A percentile compares a stretch with the other conserved stretches of the same genome.
Conservation (phyloP, 1,139 yeast species). For the Nakaseomyces delphensis region DNA sequence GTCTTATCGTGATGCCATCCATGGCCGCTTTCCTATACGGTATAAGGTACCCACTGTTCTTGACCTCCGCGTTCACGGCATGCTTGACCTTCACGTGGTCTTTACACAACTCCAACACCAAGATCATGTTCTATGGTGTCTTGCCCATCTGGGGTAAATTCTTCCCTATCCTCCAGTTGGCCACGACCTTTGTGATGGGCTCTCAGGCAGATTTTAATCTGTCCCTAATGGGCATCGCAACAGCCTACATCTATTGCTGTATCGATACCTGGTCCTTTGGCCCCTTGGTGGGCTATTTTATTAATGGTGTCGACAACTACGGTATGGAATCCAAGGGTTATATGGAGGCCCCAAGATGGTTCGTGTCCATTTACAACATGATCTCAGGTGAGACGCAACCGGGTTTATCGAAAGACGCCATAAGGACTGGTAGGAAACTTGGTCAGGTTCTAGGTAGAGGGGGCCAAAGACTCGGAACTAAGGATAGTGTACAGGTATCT, state of each 20-base stretch:
- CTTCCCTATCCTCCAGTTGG: constrained; percentile 25
- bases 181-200: constrained; percentile 21
- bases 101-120: constrained; percentile 24
- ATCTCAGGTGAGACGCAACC: constrained; percentile 8
- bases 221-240: constrained; percentile 21
- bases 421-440: not conserved
- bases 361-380: constrained; percentile 10
- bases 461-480: constrained; percentile 8
- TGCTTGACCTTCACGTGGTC: constrained; percentile 29
- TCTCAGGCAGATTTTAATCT: constrained; percentile 17
- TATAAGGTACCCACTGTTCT: constrained; percentile 10
- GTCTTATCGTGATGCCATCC: constrained; percentile 14
- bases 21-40: constrained; percentile 16
- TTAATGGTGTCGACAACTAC: constrained; percentile 15
- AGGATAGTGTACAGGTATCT: not conserved
- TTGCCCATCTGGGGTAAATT: constrained; percentile 30
- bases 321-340: constrained; percentile 23
- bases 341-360: constrained; percentile 25
- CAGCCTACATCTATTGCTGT: constrained; percentile 28
- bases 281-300: constrained; percentile 28
- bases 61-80: constrained; percentile 22
- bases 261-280: constrained; percentile 30
- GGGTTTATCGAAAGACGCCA: constrained; percentile 2
- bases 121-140: constrained; percentile 27
- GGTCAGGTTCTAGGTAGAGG: not conserved